A percentile compares a stretch with the other conserved stretches of the same genome.
phyloP scores from a whole-genome alignment of 495 filamentous ascomycete genomes.

The Xylaria bambusicola region DNA sequence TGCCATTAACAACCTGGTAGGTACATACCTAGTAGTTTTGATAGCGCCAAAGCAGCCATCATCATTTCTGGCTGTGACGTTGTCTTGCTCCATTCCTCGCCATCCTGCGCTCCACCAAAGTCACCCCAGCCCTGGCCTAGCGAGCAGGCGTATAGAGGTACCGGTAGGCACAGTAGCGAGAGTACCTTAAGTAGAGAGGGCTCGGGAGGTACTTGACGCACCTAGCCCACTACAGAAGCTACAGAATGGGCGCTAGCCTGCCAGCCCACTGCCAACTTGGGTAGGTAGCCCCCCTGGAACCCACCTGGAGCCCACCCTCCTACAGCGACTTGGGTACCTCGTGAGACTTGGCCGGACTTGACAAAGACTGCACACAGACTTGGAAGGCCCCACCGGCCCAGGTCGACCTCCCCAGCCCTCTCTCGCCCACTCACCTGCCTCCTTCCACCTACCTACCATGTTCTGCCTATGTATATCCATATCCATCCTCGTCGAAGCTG shows the following conservation, averaged over 20 bases:
- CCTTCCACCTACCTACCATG: no score
- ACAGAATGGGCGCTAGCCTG: no score
- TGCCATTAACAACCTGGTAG: conserved; percentile 5
- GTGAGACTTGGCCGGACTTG: no score
- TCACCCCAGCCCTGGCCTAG: background rate
- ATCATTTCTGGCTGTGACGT: conserved; percentile 9
- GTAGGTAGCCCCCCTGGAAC: background rate
- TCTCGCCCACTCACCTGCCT: conserved; percentile 8
- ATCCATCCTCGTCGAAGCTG: conserved; percentile 13
- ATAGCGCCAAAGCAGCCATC: conserved; percentile 4
- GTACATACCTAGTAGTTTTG: background rate
- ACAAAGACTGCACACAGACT: background rate
- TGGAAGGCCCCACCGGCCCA: conserved; percentile 8
- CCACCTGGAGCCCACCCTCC: background rate
- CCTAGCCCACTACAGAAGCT: background rate
- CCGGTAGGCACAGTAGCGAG: no score
- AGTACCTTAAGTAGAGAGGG: no score
- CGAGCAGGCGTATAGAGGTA: no score
- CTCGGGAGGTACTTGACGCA: no score
- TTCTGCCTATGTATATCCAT: no score
- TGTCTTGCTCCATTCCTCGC: background rate
- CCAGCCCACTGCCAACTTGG: background rate
- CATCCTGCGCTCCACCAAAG: no score
- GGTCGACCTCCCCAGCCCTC: background rate
- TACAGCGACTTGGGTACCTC: no score